Base-by-base conservation (phyloP, 2,329 filamentous ascomycete species). In the Botrytis paeoniae region DNA sequence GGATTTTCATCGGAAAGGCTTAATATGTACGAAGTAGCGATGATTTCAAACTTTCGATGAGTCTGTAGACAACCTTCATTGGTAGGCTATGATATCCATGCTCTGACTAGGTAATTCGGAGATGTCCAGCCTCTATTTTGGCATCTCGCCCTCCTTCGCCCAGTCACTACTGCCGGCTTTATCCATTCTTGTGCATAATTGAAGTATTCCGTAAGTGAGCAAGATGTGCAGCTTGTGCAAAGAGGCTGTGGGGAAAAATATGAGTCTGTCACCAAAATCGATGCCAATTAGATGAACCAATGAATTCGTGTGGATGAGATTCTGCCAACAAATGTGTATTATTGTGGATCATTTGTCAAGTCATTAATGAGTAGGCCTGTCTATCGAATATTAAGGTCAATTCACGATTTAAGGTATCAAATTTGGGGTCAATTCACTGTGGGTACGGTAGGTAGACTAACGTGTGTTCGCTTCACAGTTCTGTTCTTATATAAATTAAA, bases 231-330 rank as follows among this genome's bases (percentile, higher is more conserved):
- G 75, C 76, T 78, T 75, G 72, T 70, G 70, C 75, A 78, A 73
- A 75, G 77, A 79, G 78, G 78, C 78, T 79, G 76, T 79, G 76
- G 64, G 25, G 64, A 65, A 68, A 68, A n/a, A 25, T 39, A 4
- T 54, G 64, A 54, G 45, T 39, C 32, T 54, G 32, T 29, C 45
- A 54, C 16, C 25, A 39, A 29, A 25, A 65, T 65, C 29, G 32
- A 66, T 66, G 22, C 32, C 20, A 37, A 41, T 68, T 68, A 48
- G 35, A 41, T 39, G 64, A 41, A 43, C 35, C 65, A 69, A 69
- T 69, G 29, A 69, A 41, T 41, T 22, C 41, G 37, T 57, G 18
- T 59, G 65, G 48, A 57, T 32, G 37, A 57, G 37, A 69, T n/a
- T 57, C 29, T 69, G 65, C 65, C 65, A 69, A 59, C 65, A 57